Conservation (phyloP, 352 stramenopile species). For the Thraustotheca clavata region DNA sequence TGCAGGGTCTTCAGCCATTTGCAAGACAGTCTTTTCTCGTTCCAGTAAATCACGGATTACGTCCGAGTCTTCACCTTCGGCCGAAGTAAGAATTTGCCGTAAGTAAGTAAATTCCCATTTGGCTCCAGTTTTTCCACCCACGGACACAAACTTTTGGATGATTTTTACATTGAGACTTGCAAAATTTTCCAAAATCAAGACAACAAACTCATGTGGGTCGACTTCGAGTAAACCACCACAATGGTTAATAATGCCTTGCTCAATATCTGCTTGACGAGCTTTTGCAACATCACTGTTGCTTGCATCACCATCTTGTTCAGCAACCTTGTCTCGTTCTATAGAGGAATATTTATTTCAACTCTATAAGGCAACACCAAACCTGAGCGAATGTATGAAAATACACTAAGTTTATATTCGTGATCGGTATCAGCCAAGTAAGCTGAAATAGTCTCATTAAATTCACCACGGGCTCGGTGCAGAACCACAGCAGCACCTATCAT, state of each 20-base stretch:
- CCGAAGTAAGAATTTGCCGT: conserved; percentile 56
- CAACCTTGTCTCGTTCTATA: conserved; percentile 38
- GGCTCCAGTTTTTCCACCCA: conserved; percentile 64
- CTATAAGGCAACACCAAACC: background rate
- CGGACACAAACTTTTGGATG: conserved; percentile 73
- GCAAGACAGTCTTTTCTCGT: conserved; percentile 40
- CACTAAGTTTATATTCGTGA: conserved; percentile 73
- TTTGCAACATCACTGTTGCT: conserved; percentile 24
- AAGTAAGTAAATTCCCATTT: conserved; percentile 79
- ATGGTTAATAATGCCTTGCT: conserved; percentile 67
- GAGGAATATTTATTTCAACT: background rate
- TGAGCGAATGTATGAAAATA: conserved; percentile 75
- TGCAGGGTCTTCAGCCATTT: conserved; percentile 59
- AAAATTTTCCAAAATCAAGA: conserved; percentile 83
- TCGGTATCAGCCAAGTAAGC: conserved; percentile 74
- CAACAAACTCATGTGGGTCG: conserved; percentile 81
- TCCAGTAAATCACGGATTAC: conserved; percentile 73
- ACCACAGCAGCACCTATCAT: conserved; percentile 46
- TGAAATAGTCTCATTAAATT: conserved; percentile 66
- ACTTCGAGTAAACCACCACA: conserved; percentile 79
- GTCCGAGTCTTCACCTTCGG: conserved; percentile 40
- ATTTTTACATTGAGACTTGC: conserved; percentile 75
- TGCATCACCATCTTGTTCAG: conserved; percentile 32
- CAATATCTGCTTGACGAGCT: conserved; percentile 45
- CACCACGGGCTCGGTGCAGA: conserved; percentile 68